Conservation (phyloP, 345 rosid species). For the Lepidium africanum region DNA sequence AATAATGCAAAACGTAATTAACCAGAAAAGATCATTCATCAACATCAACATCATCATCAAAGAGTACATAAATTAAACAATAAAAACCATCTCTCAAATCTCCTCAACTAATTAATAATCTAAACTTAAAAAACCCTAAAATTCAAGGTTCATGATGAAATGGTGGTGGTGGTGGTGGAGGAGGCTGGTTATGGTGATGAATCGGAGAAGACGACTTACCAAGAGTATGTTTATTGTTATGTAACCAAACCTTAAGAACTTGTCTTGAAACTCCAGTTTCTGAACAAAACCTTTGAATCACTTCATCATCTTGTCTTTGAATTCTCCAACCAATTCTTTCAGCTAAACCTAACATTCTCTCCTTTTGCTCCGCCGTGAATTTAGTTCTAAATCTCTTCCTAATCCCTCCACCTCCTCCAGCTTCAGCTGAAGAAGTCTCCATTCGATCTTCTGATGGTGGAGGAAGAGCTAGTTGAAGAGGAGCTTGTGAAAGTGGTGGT, state of each 20-base stretch:
- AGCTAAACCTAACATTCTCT: constrained; percentile 60
- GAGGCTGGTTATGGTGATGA: not conserved
- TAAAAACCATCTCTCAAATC: constrained; percentile 6
- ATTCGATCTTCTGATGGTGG: constrained; percentile 33
- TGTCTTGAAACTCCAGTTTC: constrained; percentile 60
- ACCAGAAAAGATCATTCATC: constrained; percentile 6
- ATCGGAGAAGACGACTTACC: constrained; percentile 44
- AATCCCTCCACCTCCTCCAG: constrained; percentile 30
- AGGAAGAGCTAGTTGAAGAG: constrained; percentile 32
- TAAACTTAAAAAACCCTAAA: constrained; percentile 21
- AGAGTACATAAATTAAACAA: constrained; percentile 12
- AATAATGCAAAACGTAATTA: constrained; percentile 2
- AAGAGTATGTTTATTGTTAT: constrained; percentile 77
- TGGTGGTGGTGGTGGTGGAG: not conserved
- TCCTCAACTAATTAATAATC: constrained; percentile 7
- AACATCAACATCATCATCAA: constrained; percentile 4
- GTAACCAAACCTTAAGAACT: constrained; percentile 89
- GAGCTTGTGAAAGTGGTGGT: constrained; percentile 43
- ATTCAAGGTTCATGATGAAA: constrained; percentile 11
- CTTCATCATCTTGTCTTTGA: constrained; percentile 68
- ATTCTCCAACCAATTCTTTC: constrained; percentile 79
- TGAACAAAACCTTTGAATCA: constrained; percentile 56
- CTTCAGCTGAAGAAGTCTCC: constrained; percentile 33
- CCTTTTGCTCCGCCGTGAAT: constrained; percentile 69
- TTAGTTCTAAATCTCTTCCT: constrained; percentile 65